Evolutionary conservation across 2,329 filamentous ascomycete genomes (phyloP).

Genomic region (Diaporthe citrichinensis): DNA sequence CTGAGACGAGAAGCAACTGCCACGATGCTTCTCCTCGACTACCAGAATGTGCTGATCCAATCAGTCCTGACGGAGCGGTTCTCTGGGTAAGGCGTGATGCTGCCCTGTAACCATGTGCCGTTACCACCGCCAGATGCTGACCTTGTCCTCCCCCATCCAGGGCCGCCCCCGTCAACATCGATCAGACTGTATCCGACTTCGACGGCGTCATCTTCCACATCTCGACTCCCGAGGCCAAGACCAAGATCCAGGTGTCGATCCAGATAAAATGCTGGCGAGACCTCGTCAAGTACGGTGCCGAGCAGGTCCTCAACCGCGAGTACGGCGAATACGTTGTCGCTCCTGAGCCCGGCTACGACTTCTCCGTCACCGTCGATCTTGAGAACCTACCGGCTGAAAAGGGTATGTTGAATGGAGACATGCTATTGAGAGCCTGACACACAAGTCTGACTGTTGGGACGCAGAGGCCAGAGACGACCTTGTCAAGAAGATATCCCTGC

Average conservation of each 20-base stretch:
- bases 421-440: not conserved
- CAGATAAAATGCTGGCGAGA: constrained; percentile 96
- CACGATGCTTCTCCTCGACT: constrained; percentile 94
- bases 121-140: constrained; percentile 37
- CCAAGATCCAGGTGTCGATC: constrained; percentile 94
- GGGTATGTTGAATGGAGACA: constrained; percentile 61
- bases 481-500: constrained; percentile 85
- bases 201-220: constrained; percentile 99
- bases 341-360: constrained; percentile 94
- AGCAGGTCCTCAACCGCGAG: constrained; percentile 92
- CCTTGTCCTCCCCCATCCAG: constrained; percentile 62
- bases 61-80: constrained; percentile 96
- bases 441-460: constrained; percentile 5
- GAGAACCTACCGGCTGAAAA: constrained; percentile 87
- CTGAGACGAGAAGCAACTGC: constrained; percentile 43
- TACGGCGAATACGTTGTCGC: constrained; percentile 92
- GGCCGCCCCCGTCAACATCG: constrained; percentile 87
- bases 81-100: constrained; percentile 74
- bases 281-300: constrained; percentile 91
- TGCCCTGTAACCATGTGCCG: not conserved
- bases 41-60: constrained; percentile 98
- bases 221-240: constrained; percentile 93
- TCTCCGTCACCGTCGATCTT: constrained; percentile 91
- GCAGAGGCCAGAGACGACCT: constrained; percentile 88
- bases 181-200: constrained; percentile 99